phyloP scores from a whole-genome alignment of 2,329 filamentous ascomycete genomes.

The Cordyceps javanica region DNA sequence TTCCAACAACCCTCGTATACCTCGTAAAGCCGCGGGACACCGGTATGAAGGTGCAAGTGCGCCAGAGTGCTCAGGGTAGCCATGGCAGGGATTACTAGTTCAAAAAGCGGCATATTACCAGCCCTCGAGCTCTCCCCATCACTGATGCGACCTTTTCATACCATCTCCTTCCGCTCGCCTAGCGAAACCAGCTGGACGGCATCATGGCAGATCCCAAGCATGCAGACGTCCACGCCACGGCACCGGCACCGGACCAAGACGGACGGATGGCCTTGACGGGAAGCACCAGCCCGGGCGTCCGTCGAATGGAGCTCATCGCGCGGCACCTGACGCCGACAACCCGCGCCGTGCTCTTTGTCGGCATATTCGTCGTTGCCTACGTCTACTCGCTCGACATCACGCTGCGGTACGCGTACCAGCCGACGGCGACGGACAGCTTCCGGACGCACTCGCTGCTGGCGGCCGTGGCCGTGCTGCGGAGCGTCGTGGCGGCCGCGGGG shows the following conservation, averaged over 20 bases:
- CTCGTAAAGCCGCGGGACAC: not conserved
- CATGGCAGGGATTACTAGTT: not conserved
- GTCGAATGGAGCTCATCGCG: constrained; percentile 52
- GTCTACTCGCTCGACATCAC: constrained; percentile 56
- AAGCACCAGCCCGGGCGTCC: constrained; percentile 40
- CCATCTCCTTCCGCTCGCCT: not conserved
- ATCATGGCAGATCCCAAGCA: not conserved
- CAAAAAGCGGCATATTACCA: not conserved
- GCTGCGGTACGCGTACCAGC: constrained; percentile 50
- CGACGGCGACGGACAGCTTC: constrained; percentile 46
- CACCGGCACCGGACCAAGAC: not conserved
- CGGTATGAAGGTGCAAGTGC: not conserved
- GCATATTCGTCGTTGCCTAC: constrained; percentile 58
- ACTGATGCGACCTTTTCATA: not conserved
- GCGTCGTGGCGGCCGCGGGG: constrained; percentile 54
- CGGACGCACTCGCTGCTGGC: constrained; percentile 48
- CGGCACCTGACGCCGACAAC: constrained; percentile 45
- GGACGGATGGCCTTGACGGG: not conserved
- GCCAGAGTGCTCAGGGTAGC: not conserved
- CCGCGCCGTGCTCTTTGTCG: constrained; percentile 51
- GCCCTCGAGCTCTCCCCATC: not conserved
- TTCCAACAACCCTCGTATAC: not conserved
- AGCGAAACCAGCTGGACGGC: not conserved
- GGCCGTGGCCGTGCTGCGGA: constrained; percentile 51
- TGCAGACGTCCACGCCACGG: not conserved